These are phyloP conservation scores for Thelonectria rubi DNA, from an alignment of 2,329 filamentous ascomycete genomes.

Conservation along the genomic window DNA sequence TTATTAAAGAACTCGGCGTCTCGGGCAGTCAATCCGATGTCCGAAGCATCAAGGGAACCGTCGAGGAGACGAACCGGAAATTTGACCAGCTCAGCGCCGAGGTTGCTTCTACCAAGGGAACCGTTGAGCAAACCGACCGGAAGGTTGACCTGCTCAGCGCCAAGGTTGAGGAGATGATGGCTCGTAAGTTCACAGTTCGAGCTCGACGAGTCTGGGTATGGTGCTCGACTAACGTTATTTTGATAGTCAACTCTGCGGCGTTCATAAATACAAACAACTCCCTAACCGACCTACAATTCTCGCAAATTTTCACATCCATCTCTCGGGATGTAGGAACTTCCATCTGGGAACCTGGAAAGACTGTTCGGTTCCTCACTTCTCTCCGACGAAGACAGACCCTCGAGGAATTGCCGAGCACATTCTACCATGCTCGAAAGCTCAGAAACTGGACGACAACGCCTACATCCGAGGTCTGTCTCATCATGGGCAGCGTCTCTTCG, in stretches of 20 bases:
- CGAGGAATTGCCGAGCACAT: neutral
- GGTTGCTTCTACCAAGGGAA: too few relatives aligned
- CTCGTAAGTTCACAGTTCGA: neutral
- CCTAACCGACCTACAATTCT: neutral
- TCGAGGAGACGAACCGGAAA: neutral
- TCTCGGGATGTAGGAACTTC: neutral
- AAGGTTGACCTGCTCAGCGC: too few relatives aligned
- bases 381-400: neutral
- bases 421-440: neutral
- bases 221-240: neutral
- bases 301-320: conserved; percentile 3
- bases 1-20: neutral
- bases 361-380: neutral
- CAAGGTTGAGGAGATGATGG: too few relatives aligned
- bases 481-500: neutral
- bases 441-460: neutral
- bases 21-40: conserved; percentile 1
- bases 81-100: neutral
- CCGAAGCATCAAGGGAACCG: neutral
- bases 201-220: neutral
- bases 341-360: neutral
- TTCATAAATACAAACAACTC: conserved; percentile 1
- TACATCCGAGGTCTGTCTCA: neutral
- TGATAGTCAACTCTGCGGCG: conserved; percentile 2
- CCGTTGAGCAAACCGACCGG: too few relatives aligned